A percentile compares a stretch with the other conserved stretches of the same genome.
These are phyloP conservation scores for Ogataea zsoltii DNA, from an alignment of 805 yeast genomes.

Conservation along the genomic window DNA sequence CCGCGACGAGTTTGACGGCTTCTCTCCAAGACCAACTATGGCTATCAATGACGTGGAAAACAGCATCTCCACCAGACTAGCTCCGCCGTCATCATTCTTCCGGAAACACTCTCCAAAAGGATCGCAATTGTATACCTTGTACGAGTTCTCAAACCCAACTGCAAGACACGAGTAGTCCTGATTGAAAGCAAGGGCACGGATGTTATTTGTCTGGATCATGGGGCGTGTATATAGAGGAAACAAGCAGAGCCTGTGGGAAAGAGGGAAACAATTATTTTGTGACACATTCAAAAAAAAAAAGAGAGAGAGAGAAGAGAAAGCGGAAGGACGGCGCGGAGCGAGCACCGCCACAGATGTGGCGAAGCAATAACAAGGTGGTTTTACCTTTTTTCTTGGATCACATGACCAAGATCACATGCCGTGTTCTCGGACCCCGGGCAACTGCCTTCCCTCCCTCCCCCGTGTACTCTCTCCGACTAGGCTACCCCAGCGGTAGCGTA, in stretches of 20 bases:
- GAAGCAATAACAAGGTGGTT: too few relatives aligned
- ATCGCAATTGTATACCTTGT: conserved; percentile 81
- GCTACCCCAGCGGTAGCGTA: too few relatives aligned
- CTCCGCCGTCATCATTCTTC: conserved; percentile 48
- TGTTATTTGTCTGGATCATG: conserved; percentile 11
- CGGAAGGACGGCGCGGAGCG: too few relatives aligned
- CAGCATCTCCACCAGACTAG: conserved; percentile 83
- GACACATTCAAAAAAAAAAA: too few relatives aligned
- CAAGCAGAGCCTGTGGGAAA: neutral
- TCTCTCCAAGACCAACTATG: conserved; percentile 75
- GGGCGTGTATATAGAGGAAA: neutral
- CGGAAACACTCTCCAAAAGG: conserved; percentile 77
- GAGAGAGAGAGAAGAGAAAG: too few relatives aligned
- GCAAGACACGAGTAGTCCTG: conserved; percentile 87
- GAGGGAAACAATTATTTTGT: neutral
- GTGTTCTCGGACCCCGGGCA: too few relatives aligned
- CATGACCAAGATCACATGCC: too few relatives aligned
- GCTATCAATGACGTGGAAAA: conserved; percentile 87
- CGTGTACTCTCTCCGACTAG: too few relatives aligned
- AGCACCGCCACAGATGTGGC: too few relatives aligned
- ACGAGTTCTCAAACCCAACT: conserved; percentile 63
- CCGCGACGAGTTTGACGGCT: conserved; percentile 71
- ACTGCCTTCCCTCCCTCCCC: too few relatives aligned
- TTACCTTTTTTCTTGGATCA: too few relatives aligned
- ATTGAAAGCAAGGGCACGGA: conserved; percentile 52